Evolutionary conservation across 1,284 basidiomycete species (phyloP).

Genomic region (Tilletia indica): DNA sequence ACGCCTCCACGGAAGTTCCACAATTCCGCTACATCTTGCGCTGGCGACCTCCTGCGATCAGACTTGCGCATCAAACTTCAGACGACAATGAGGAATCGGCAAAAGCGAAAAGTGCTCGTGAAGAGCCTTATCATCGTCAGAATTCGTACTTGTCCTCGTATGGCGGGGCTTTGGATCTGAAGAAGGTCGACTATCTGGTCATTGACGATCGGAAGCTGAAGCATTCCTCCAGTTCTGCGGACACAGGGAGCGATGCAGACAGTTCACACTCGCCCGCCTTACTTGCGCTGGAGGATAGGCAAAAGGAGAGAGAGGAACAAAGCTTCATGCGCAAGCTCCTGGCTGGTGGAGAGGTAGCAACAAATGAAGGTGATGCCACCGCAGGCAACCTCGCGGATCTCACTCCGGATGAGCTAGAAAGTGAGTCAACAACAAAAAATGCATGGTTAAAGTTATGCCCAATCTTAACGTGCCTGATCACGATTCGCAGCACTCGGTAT

Average conservation of each 20-base stretch:
- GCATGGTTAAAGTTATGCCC: no score
- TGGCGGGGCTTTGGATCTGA: slow-evolving; percentile 85
- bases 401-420: slow-evolving; percentile 25
- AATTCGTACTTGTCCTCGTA: slow-evolving; percentile 72
- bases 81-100: not conserved
- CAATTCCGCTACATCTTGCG: slow-evolving; percentile 46
- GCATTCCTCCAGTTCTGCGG: not conserved
- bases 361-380: slow-evolving; percentile 14
- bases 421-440: not conserved
- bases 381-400: slow-evolving; percentile 22
- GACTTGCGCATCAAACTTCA: not conserved
- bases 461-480: slow-evolving; percentile 4
- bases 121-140: not conserved
- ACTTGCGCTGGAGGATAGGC: slow-evolving; percentile 12
- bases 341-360: not conserved
- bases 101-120: no score
- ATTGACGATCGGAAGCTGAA: slow-evolving; percentile 59
- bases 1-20: not conserved
- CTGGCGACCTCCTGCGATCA: slow-evolving; percentile 35
- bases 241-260: not conserved
- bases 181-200: slow-evolving; percentile 95
- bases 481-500: slow-evolving; percentile 28
- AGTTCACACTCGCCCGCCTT: not conserved
- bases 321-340: not conserved
- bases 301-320: slow-evolving; percentile 8